Base-by-base conservation (phyloP, 768 basidiomycete genomes). In the Guyanaporus albipodus region DNA sequence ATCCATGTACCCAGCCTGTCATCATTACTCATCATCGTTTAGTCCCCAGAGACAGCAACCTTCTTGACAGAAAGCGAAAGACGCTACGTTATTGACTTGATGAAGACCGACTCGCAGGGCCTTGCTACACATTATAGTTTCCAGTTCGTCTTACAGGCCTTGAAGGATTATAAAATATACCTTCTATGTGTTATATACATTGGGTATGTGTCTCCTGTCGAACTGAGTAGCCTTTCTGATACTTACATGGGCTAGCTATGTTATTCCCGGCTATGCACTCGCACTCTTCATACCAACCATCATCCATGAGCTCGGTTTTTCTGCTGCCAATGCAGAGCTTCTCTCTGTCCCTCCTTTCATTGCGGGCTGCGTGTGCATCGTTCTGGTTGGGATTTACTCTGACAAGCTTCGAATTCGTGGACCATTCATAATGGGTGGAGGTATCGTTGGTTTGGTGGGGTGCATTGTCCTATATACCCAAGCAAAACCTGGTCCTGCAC, bases 281-380 rank as follows among this genome's bases (percentile, higher is more conserved):
- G 66, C 73, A 23, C 63, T 78, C 11, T 78, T 77, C 57, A 67
- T 69, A 6, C 75, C 76, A 2, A 74, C 73, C 8, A 74, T 77
- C 48, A 70, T 78, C 26, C 57, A 67, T 19, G 62, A 73, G 39
- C 68, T 78, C 7, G 77, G 80, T 6, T 82, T 65, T 62, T 66
- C 72, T 15, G 71, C 77, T 19, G 65, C 74, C 65, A 56, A 68
- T 22, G 75, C 78, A 6, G 71, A 80, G 46, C 52, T 71, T 7
- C 60, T 80, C 19, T 72, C 74, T 3, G 67, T 74, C 27, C 75
- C 76, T 8, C 75, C 76, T 8, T 80, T 70, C 28, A 62, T 67
- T 22, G 69, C 64, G 17, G 75, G 69, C 2, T 74, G 74, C 39
- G 43, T 73, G 22, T 54, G 54, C 4, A 74, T 73, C 6, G 53